phyloP scores from a whole-genome alignment of 176 grass and related monocot species.

The Stipa capillata region DNA sequence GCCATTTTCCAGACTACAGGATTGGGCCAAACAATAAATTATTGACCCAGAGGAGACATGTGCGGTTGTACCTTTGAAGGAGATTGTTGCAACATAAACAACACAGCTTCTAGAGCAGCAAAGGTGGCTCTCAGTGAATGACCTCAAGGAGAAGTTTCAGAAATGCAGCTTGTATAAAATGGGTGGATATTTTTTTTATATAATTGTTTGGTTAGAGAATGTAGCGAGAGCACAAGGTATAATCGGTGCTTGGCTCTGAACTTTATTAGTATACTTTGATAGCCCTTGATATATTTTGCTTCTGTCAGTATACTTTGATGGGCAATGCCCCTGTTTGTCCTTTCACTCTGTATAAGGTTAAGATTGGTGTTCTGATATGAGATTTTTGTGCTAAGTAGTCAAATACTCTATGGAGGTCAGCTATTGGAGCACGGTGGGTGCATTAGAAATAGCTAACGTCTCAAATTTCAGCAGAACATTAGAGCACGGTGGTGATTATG shows the following conservation, averaged over 20 bases:
- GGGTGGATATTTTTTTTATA: too few relatives aligned
- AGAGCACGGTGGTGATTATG: too few relatives aligned
- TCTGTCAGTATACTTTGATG: background rate
- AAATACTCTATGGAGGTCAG: background rate
- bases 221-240: too few relatives aligned
- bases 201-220: too few relatives aligned
- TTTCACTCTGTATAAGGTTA: background rate
- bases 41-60: conserved; percentile 58
- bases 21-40: conserved; percentile 65
- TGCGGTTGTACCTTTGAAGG: conserved; percentile 51
- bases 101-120: conserved; percentile 61
- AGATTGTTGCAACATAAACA: conserved; percentile 83
- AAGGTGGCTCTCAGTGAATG: conserved; percentile 67
- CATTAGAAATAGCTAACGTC: too few relatives aligned
- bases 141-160: conserved; percentile 84
- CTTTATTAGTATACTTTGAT: too few relatives aligned
- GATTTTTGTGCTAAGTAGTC: background rate
- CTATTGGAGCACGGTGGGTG: too few relatives aligned
- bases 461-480: too few relatives aligned
- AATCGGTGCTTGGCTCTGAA: too few relatives aligned
- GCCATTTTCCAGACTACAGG: conserved; percentile 63
- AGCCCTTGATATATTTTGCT: background rate
- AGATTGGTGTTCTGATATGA: background rate
- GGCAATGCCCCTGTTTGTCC: background rate
- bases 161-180: too few relatives aligned